Base-by-base conservation (phyloP, 192 early-diverging fungal genomes). In the Backusella macrospora region DNA sequence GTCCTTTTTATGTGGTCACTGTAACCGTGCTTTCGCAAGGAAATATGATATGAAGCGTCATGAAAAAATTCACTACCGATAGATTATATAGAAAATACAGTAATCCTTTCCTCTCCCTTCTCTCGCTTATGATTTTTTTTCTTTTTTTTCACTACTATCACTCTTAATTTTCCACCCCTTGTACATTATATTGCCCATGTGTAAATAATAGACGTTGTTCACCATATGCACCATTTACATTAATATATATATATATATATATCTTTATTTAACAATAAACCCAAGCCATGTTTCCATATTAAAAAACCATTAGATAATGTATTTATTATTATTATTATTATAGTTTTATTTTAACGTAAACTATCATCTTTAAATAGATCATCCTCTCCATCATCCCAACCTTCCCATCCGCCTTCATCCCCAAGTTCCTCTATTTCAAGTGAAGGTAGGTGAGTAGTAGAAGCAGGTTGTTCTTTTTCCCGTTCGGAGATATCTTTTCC, bases 1-100 rank as follows among this genome's bases (percentile, higher is more conserved):
- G 26, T 16, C 8, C 14, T 74, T 67, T 67, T 23, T 48, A 34
- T 74, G 73, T 21, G 23, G 42, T 67, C 62, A 64, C 26, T 74
- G 73, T 49, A 16, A 37, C 26, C 39, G 73, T 21, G 43, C 62
- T 40, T 74, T 74, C 39, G 73, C 73, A 47, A 45, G 73, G 23
- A 74, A 74, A 67, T 74, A 74, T 52, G 73, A 74, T 21, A 65
- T 67, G 65, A 74, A 74, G 34, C 62, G 73, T 6, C 73, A 74
- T 64, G 73, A 74, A 67, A 74, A 74, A 23, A 74, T 74, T 16
- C 73, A 74, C 21, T 34, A 29, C 39, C 64, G 73, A 67, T 74
- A 74, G n/a, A 45, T 26, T 14, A 26, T 63, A 21, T 59, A 59
- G 37, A 65, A 16, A 9, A 16, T 65, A 37, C 5, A 65, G 34